These are phyloP conservation scores for Smittium culicis DNA, from an alignment of 371 early-diverging fungal genomes.

Conservation along the genomic window DNA sequence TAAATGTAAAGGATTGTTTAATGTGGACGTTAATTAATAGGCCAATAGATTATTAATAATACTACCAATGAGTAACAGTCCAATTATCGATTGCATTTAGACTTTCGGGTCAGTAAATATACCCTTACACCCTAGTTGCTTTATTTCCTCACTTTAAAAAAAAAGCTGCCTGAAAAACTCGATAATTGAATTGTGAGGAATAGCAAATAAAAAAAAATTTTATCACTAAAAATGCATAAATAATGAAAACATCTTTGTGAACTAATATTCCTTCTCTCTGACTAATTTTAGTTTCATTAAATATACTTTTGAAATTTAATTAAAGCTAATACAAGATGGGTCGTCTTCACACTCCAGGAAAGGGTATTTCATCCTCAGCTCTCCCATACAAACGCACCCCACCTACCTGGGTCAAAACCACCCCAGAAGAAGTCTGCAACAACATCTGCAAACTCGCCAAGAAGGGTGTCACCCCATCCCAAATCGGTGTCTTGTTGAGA, in stretches of 20 bases:
- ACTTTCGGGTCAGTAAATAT: too few relatives aligned
- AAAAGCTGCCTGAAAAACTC: too few relatives aligned
- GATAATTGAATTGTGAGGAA: too few relatives aligned
- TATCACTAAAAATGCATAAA: not conserved
- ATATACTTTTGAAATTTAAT: not conserved
- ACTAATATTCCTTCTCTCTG: not conserved
- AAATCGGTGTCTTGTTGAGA: slow-evolving; percentile 98
- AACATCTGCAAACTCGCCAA: slow-evolving; percentile 98
- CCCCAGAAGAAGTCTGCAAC: slow-evolving; percentile 92
- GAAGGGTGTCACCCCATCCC: slow-evolving; percentile 98
- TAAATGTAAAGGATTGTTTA: too few relatives aligned
- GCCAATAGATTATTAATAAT: too few relatives aligned
- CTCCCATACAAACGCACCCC: slow-evolving; percentile 98
- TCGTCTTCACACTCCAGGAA: slow-evolving; percentile 95
- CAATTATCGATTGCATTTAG: too few relatives aligned
- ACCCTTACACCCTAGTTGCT: too few relatives aligned
- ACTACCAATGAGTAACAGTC: too few relatives aligned
- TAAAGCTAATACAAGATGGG: slow-evolving; percentile 51
- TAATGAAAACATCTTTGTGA: not conserved
- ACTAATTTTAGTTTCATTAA: not conserved
- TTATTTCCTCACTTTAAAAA: too few relatives aligned
- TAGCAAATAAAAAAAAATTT: too few relatives aligned
- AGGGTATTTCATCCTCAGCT: slow-evolving; percentile 98
- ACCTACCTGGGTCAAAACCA: slow-evolving; percentile 94
- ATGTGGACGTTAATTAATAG: too few relatives aligned